Conservation (phyloP, 345 rosid genomes). For the Geranium rotundifolium region DNA sequence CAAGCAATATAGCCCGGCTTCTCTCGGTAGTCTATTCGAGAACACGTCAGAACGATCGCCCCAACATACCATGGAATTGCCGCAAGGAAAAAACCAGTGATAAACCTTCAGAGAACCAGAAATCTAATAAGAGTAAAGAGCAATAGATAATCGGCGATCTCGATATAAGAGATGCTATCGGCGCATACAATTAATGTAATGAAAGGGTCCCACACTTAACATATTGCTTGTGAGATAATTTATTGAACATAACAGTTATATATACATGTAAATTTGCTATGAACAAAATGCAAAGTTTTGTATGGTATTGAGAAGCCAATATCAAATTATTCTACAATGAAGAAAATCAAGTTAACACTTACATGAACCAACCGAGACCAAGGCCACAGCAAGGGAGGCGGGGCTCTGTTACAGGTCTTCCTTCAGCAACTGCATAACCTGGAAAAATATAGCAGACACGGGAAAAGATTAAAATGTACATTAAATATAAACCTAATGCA, state of each 20-base stretch:
- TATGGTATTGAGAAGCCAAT: too few species aligned
- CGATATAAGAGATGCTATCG: too few species aligned
- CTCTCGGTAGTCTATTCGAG: conserved; percentile 65
- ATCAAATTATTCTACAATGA: too few species aligned
- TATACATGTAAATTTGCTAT: too few species aligned
- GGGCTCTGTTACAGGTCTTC: conserved; percentile 58
- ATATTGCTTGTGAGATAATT: too few species aligned
- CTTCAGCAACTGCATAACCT: conserved; percentile 84
- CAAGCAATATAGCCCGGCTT: conserved; percentile 92
- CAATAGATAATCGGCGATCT: neutral
- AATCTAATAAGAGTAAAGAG: conserved; percentile 4
- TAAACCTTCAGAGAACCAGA: conserved; percentile 40
- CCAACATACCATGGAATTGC: conserved; percentile 89
- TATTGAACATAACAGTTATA: too few species aligned
- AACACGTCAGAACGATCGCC: conserved; percentile 42
- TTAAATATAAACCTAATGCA: neutral
- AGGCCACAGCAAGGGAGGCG: conserved; percentile 86
- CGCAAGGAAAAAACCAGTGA: conserved; percentile 76
- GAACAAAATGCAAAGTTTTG: too few species aligned
- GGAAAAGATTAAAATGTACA: neutral
- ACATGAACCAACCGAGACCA: conserved; percentile 87
- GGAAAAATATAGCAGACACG: conserved; percentile 1
- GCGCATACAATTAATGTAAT: too few species aligned
- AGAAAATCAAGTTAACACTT: conserved; percentile 21
- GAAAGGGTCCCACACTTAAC: too few species aligned